Evolutionary conservation across 345 rosid species (phyloP).

Genomic region (Brassica incana): DNA sequence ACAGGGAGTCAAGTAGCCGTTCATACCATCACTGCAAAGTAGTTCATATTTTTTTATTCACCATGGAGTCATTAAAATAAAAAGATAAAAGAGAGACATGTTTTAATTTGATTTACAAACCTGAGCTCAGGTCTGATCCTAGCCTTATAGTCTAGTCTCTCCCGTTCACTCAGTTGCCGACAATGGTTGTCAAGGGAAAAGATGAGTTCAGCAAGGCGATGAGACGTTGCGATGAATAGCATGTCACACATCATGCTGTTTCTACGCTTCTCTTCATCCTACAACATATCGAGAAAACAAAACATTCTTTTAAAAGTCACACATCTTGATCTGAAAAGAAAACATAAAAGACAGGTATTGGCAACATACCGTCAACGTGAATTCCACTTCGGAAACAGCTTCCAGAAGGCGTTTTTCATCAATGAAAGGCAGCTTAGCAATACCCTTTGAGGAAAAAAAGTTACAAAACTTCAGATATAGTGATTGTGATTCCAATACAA

Average conservation of each 20-base stretch:
- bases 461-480: not conserved
- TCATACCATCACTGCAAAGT: constrained; percentile 95
- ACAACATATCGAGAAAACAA: constrained; percentile 23
- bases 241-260: constrained; percentile 82
- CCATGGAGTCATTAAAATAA: not conserved
- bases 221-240: constrained; percentile 83
- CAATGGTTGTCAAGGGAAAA: constrained; percentile 73
- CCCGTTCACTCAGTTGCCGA: constrained; percentile 56
- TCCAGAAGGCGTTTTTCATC: constrained; percentile 83
- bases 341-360: not conserved
- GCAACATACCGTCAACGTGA: constrained; percentile 65
- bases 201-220: constrained; percentile 79
- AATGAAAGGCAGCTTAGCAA: constrained; percentile 94
- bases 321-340: not conserved
- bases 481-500: constrained; percentile 6
- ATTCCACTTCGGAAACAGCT: constrained; percentile 74
- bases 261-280: constrained; percentile 90
- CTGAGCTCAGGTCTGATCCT: constrained; percentile 71
- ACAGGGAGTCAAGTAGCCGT: constrained; percentile 89
- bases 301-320: not conserved
- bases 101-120: constrained; percentile 44
- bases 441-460: constrained; percentile 50
- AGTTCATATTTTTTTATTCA: constrained; percentile 14
- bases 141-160: constrained; percentile 59
- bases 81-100: not conserved